phyloP scores from a whole-genome alignment of 805 yeast genomes.

The Candida cerambycidarum region DNA sequence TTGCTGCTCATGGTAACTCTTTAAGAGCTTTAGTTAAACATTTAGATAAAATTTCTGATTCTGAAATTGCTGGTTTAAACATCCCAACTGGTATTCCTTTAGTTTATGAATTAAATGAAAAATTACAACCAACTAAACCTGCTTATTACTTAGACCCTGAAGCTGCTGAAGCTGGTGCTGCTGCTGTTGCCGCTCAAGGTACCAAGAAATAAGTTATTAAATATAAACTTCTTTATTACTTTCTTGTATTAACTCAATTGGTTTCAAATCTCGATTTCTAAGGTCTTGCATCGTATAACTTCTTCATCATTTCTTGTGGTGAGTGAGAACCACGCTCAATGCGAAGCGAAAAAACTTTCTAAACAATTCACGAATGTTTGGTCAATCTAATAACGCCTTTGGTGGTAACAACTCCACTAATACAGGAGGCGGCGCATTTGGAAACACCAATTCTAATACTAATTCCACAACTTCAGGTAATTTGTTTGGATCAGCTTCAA shows the following conservation, averaged over 20 bases:
- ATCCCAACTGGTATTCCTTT: constrained; percentile 98
- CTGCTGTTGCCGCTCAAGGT: constrained; percentile 98
- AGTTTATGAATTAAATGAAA: constrained; percentile 89
- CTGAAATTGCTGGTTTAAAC: constrained; percentile 89
- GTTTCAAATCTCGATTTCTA: too few species aligned
- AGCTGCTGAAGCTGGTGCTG: constrained; percentile 99
- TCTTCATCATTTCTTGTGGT: too few species aligned
- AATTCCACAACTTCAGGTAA: constrained; percentile 12
- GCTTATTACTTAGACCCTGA: constrained; percentile 98
- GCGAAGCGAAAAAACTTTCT: constrained; percentile 6
- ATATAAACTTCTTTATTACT: constrained; percentile 2
- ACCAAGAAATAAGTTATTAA: constrained; percentile 31
- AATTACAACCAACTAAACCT: constrained; percentile 86
- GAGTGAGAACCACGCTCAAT: constrained; percentile 2
- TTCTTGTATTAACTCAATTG: too few species aligned
- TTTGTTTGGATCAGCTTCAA: constrained; percentile 23
- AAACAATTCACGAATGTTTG: constrained; percentile 8
- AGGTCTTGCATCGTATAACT: too few species aligned
- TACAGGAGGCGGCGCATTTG: constrained; percentile 20
- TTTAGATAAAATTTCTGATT: constrained; percentile 90
- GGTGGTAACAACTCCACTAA: constrained; percentile 6
- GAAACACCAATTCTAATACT: constrained; percentile 5
- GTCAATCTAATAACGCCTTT: constrained; percentile 9
- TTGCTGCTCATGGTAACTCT: constrained; percentile 99
- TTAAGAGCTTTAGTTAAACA: constrained; percentile 95